Conservation (phyloP, 2,329 filamentous ascomycete genomes). For the Lecanicillium sp. region DNA sequence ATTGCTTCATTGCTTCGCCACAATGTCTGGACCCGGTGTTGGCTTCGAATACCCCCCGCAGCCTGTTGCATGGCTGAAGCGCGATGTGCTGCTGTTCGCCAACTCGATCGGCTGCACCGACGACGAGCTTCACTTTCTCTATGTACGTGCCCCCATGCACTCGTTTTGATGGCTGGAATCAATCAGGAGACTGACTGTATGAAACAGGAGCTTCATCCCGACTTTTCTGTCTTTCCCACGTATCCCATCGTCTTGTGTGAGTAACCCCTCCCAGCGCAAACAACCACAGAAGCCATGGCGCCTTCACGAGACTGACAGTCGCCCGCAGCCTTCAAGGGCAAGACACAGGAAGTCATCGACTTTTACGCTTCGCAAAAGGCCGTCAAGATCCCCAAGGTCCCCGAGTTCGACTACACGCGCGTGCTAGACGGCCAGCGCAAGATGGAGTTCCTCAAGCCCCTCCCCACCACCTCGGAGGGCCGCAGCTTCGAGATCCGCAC, state of each 20-base stretch:
- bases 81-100: constrained; percentile 84
- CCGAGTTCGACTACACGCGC: constrained; percentile 65
- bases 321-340: constrained; percentile 63
- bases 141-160: constrained; percentile 58
- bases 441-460: constrained; percentile 67
- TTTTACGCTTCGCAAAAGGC: constrained; percentile 68
- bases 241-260: constrained; percentile 74
- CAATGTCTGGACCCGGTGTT: constrained; percentile 43
- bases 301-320: constrained; percentile 8
- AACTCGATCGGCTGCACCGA: constrained; percentile 76
- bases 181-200: not conserved
- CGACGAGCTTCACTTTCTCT: constrained; percentile 91
- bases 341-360: constrained; percentile 69
- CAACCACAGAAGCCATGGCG: not conserved
- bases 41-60: constrained; percentile 74
- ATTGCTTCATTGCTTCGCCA: constrained; percentile 6
- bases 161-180: too few relatives aligned
- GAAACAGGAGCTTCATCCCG: constrained; percentile 71
- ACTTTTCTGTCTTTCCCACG: constrained; percentile 83
- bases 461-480: constrained; percentile 65
- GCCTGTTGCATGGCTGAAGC: constrained; percentile 77
- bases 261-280: constrained; percentile 15
- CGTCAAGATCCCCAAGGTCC: constrained; percentile 64
- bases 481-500: constrained; percentile 67
- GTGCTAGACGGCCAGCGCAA: constrained; percentile 80